Percentiles rank a stretch among this genome's conserved stretches.
These are phyloP conservation scores for Aplosporella prunicola DNA, from an alignment of 2,329 filamentous ascomycete genomes.

Conservation along the genomic window DNA sequence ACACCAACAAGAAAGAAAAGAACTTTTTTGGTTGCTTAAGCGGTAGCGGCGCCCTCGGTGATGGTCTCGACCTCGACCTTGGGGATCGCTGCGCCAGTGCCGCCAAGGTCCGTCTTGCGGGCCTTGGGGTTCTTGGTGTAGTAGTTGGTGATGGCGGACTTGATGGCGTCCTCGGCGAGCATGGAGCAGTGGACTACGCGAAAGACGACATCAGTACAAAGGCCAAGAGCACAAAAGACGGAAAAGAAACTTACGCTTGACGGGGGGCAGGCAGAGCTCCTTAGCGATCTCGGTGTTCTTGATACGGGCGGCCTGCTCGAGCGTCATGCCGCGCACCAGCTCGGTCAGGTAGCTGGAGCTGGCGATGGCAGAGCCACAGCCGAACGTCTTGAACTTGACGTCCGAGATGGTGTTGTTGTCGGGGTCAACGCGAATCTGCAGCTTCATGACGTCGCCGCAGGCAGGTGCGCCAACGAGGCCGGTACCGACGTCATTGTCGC, in stretches of 20 bases:
- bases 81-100: slow-evolving; percentile 60
- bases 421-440: slow-evolving; percentile 87
- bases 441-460: slow-evolving; percentile 88
- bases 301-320: slow-evolving; percentile 87
- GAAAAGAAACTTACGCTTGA: slow-evolving; percentile 58
- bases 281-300: slow-evolving; percentile 98
- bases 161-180: slow-evolving; percentile 88
- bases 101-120: slow-evolving; percentile 63
- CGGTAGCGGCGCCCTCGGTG: slow-evolving; percentile 15
- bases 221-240: neutral
- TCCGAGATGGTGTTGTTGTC: slow-evolving; percentile 81
- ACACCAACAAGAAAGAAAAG: too few relatives aligned
- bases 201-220: slow-evolving; percentile 14
- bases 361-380: slow-evolving; percentile 89
- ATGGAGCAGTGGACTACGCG: slow-evolving; percentile 75
- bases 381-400: slow-evolving; percentile 97
- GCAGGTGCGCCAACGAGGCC: slow-evolving; percentile 86
- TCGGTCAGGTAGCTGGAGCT: slow-evolving; percentile 91
- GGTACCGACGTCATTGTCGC: slow-evolving; percentile 74
- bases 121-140: slow-evolving; percentile 81
- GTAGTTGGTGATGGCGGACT: slow-evolving; percentile 83
- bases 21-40: neutral
- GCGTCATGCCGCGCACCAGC: slow-evolving; percentile 87
- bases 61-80: slow-evolving; percentile 53
- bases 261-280: slow-evolving; percentile 80